Evolutionary conservation across 2,329 filamentous ascomycete species (phyloP).

Genomic region (Diaporthe citriasiana): DNA sequence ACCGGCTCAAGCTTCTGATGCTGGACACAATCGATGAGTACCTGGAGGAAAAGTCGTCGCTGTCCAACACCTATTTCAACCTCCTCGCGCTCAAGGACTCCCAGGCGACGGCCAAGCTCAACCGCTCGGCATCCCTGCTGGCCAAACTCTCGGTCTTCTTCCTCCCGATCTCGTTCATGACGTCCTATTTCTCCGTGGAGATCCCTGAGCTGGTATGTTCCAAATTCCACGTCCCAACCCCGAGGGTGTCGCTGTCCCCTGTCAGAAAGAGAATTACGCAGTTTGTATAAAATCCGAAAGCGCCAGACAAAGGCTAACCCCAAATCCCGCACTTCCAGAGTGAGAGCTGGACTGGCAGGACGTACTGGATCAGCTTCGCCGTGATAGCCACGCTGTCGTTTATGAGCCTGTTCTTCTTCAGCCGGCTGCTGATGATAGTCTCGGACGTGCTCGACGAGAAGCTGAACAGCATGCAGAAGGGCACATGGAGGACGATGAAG

Average conservation of each 20-base stretch:
- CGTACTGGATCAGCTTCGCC: constrained; percentile 79
- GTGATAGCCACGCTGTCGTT: constrained; percentile 73
- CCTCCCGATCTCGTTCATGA: constrained; percentile 81
- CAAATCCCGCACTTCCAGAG: constrained; percentile 46
- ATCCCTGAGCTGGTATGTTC: constrained; percentile 62
- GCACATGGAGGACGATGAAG: constrained; percentile 30
- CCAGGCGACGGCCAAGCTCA: constrained; percentile 78
- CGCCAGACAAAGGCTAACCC: not conserved
- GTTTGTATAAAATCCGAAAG: not conserved
- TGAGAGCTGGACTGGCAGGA: constrained; percentile 68
- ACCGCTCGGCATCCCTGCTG: constrained; percentile 78
- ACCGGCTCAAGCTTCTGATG: constrained; percentile 72
- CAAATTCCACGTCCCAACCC: not conserved
- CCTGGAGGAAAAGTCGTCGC: constrained; percentile 77
- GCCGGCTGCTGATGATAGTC: constrained; percentile 60
- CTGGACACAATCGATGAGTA: constrained; percentile 73
- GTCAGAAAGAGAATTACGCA: not conserved
- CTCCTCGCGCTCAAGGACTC: constrained; percentile 83
- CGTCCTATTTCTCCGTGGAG: constrained; percentile 79
- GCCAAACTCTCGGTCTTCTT: constrained; percentile 84
- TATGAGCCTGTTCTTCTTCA: constrained; percentile 68
- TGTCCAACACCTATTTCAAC: constrained; percentile 83
- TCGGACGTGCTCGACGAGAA: constrained; percentile 59
- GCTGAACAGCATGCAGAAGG: constrained; percentile 31
- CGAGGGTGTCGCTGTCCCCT: not conserved